Evolutionary conservation across 345 rosid species (phyloP).

Genomic region (Draba incana): DNA sequence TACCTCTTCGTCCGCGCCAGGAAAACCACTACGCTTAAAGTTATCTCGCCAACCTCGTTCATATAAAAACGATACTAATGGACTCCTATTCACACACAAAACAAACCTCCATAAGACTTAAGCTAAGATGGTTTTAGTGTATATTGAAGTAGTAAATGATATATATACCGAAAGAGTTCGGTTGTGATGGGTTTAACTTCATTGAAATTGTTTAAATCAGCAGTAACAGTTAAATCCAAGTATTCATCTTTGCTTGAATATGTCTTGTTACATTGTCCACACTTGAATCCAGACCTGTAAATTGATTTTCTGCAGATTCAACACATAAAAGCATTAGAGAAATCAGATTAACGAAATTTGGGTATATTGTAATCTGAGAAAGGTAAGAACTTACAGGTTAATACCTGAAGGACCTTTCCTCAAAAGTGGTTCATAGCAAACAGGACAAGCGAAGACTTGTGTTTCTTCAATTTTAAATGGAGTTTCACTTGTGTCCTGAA

Average conservation of each 20-base stretch:
- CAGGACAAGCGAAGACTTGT: conserved; percentile 78
- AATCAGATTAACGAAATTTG: conserved; percentile 1
- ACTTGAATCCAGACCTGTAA: conserved; percentile 89
- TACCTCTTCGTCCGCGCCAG: conserved; percentile 96
- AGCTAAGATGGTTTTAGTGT: conserved; percentile 1
- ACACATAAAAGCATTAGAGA: neutral
- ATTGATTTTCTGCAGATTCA: conserved; percentile 69
- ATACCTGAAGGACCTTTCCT: conserved; percentile 94
- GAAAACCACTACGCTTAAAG: conserved; percentile 81
- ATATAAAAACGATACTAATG: conserved; percentile 84
- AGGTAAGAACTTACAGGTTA: conserved; percentile 63
- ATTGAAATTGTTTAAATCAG: conserved; percentile 62
- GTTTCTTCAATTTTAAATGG: conserved; percentile 47
- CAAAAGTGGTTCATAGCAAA: conserved; percentile 79
- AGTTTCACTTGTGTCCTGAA: conserved; percentile 38
- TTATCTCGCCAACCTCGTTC: conserved; percentile 97
- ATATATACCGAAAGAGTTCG: conserved; percentile 75
- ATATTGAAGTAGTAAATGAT: neutral
- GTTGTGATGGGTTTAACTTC: conserved; percentile 75
- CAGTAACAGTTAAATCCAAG: conserved; percentile 80
- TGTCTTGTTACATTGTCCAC: conserved; percentile 73
- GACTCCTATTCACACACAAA: conserved; percentile 61
- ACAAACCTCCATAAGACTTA: neutral
- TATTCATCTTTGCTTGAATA: conserved; percentile 81
- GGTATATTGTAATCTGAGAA: neutral